These are phyloP conservation scores for Paramarasmius palmivorus DNA, from an alignment of 1,284 basidiomycete species.

Conservation along the genomic window DNA sequence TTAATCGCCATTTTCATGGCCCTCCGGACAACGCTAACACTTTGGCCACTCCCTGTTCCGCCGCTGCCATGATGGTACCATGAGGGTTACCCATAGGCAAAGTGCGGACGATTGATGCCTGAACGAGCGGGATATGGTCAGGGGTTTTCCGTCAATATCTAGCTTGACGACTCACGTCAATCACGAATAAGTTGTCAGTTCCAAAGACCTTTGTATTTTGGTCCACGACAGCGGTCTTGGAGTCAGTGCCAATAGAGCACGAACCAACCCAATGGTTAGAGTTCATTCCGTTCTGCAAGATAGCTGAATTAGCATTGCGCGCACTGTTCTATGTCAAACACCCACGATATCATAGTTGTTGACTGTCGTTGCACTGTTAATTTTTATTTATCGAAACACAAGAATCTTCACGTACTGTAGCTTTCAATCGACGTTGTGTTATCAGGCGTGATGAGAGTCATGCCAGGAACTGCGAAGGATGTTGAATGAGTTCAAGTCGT, in stretches of 20 bases:
- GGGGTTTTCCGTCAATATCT: conserved; percentile 1
- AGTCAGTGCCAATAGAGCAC: conserved; percentile 40
- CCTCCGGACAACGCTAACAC: conserved; percentile 27
- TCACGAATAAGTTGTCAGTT: conserved; percentile 54
- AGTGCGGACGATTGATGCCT: conserved; percentile 33
- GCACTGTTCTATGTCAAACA: not conserved
- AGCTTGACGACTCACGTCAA: conserved; percentile 36
- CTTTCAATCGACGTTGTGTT: conserved; percentile 50
- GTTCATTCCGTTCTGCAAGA: conserved; percentile 37
- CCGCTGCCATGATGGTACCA: conserved; percentile 25
- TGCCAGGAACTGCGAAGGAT: conserved; percentile 37
- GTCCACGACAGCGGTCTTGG: conserved; percentile 47
- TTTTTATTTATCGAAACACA: not conserved
- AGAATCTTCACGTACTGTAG: conserved; percentile 39
- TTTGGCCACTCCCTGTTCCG: conserved; percentile 27
- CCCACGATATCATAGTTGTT: conserved; percentile 47
- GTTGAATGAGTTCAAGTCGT: not conserved
- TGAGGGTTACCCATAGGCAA: conserved; percentile 24
- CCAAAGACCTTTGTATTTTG: conserved; percentile 56
- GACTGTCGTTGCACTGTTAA: conserved; percentile 28
- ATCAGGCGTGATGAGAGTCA: conserved; percentile 61
- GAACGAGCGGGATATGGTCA: conserved; percentile 6
- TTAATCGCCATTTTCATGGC: conserved; percentile 13
- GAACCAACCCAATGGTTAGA: conserved; percentile 65
- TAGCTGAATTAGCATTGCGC: not conserved